Base-by-base conservation (phyloP, 2,329 filamentous ascomycete genomes). In the Atkinsonella hypoxylon region DNA sequence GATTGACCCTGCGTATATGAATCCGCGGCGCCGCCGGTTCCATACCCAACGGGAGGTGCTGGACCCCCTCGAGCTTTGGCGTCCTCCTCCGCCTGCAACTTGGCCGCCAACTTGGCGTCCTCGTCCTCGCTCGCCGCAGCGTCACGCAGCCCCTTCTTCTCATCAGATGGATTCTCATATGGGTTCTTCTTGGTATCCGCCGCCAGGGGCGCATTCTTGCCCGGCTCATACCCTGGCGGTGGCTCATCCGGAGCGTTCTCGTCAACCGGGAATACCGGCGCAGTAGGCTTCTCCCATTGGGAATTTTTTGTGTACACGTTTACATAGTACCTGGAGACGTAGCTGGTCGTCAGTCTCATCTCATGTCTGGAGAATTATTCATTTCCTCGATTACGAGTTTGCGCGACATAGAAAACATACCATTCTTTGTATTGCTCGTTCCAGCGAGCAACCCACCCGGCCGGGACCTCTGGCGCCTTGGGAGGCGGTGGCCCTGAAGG, bases 341-440 rank as follows among this genome's bases (percentile, higher is more conserved):
- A 11, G 11, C 13, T 42, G 15, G 34, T 36, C 31, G 12, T 32
- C 26, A 26, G 26, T 26, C 15, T 18, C 15, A n/a, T 40, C 13
- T 3, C 38, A 40, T 17, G 15, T 6, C 38, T 18, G 8, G 32
- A 20, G 7, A 13, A 12, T n/a, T n/a, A 26, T 3, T 26, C 26
- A 5, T 26, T 26, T 8, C 26, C 26, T 26, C 32, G 17, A 1
- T 26, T 26, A 26, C 26, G 26, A 26, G 26, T 5, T 26, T 4
- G 5, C 22, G 26, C 26, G 8, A 8, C 38, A 10, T 20, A 26
- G 30, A 26, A 17, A 20, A 48, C 49, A 42, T 30, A 82, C 83
- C 87, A 95, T 77, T 93, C 85, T 61, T 84, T 84, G 72, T 95
- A 95, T 62, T 93, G 82, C 0, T 85, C 81, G 67, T 95, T 93